These are phyloP conservation scores for Scheffersomyces lignicola DNA, from an alignment of 1,139 yeast species.

Conservation along the genomic window DNA sequence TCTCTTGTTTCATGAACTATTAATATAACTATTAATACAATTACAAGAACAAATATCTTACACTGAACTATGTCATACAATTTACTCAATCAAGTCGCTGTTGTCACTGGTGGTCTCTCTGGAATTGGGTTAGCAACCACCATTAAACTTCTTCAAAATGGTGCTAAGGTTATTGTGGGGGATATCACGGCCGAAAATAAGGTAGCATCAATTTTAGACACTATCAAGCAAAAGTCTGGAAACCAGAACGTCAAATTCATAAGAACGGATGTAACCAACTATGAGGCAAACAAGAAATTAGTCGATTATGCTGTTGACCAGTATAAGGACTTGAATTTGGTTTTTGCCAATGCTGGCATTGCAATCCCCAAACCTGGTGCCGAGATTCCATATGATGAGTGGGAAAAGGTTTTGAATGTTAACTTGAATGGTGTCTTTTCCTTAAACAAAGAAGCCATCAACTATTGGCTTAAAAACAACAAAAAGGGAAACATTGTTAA, in stretches of 20 bases:
- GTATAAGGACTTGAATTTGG: slow-evolving; percentile 69
- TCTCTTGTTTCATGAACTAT: no score
- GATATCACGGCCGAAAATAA: slow-evolving; percentile 14
- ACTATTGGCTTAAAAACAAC: slow-evolving; percentile 67
- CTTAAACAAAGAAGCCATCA: slow-evolving; percentile 69
- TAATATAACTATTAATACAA: background rate
- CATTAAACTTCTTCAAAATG: slow-evolving; percentile 17
- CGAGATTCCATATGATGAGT: slow-evolving; percentile 44
- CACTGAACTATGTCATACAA: slow-evolving; percentile 10
- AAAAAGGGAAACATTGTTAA: slow-evolving; percentile 76
- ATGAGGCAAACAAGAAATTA: slow-evolving; percentile 30
- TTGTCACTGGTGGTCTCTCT: slow-evolving; percentile 30
- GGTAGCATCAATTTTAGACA: slow-evolving; percentile 10
- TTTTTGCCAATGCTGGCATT: slow-evolving; percentile 89
- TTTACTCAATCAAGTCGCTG: slow-evolving; percentile 20
- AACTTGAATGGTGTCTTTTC: slow-evolving; percentile 77
- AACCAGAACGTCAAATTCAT: slow-evolving; percentile 12
- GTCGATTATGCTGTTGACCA: slow-evolving; percentile 56
- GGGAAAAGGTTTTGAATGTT: slow-evolving; percentile 67
- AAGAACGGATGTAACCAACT: slow-evolving; percentile 49
- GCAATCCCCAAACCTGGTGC: slow-evolving; percentile 73
- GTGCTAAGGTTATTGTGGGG: slow-evolving; percentile 20
- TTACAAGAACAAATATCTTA: no score
- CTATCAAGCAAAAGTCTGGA: slow-evolving; percentile 8
- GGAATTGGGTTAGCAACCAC: slow-evolving; percentile 27